A percentile compares a stretch with the other conserved stretches of the same genome.
Conservation (phyloP, 495 filamentous ascomycete genomes). For the Diplogelasinospora grovesii region DNA sequence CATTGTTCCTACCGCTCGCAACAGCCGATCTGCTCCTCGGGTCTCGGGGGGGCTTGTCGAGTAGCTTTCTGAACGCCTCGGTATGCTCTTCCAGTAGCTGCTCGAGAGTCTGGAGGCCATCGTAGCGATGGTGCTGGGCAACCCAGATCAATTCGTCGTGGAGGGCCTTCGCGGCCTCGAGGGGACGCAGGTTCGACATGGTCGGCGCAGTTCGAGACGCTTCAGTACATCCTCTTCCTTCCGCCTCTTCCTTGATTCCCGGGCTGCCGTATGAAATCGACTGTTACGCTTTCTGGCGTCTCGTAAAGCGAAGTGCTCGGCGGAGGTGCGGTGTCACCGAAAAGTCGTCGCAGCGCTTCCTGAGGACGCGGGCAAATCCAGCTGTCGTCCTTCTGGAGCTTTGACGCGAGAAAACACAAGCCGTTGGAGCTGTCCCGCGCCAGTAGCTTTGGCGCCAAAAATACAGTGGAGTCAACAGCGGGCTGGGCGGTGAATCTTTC, state of each 20-base stretch:
- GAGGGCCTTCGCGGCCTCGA: slow-evolving; percentile 66
- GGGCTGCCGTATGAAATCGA: too few relatives aligned
- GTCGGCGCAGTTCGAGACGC: too few relatives aligned
- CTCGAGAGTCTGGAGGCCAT: slow-evolving; percentile 56
- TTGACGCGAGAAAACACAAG: slow-evolving; percentile 1
- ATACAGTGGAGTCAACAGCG: slow-evolving; percentile 21
- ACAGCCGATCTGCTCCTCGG: slow-evolving; percentile 52
- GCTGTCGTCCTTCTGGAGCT: neutral
- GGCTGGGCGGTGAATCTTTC: slow-evolving; percentile 27
- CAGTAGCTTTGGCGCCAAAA: slow-evolving; percentile 14
- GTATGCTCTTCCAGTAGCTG: slow-evolving; percentile 62
- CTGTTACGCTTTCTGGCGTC: neutral
- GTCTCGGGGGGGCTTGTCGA: slow-evolving; percentile 68
- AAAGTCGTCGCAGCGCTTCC: too few relatives aligned
- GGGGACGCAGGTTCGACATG: slow-evolving; percentile 60
- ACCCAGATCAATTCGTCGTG: slow-evolving; percentile 71
- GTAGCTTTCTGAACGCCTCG: slow-evolving; percentile 65
- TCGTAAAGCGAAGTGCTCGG: neutral
- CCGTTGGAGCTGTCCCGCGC: slow-evolving; percentile 22
- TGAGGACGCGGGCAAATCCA: neutral
- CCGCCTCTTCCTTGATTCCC: too few relatives aligned
- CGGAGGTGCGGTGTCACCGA: neutral
- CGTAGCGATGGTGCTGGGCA: slow-evolving; percentile 51
- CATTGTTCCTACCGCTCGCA: slow-evolving; percentile 33
- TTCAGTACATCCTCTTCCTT: too few relatives aligned